Evolutionary conservation across 345 rosid species (phyloP).

Genomic region (Brassica nigra): DNA sequence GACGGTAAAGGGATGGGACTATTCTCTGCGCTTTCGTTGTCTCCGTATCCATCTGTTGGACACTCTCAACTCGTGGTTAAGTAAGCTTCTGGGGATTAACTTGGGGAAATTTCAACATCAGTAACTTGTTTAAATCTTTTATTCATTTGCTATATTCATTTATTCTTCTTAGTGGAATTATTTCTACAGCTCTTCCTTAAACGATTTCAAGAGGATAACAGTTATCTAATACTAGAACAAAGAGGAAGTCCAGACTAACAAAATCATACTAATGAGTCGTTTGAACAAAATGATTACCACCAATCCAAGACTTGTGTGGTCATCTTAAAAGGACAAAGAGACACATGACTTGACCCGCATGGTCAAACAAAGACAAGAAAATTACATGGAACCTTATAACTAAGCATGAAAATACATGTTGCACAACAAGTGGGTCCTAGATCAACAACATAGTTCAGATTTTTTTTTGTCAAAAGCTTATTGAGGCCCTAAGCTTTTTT

Average conservation of each 20-base stretch:
- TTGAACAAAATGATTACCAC: not conserved
- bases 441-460: no score
- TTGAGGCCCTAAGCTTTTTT: no score
- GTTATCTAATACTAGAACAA: not conserved
- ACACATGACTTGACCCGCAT: no score
- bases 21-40: conserved; percentile 67
- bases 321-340: not conserved
- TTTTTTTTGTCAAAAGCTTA: no score
- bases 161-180: not conserved
- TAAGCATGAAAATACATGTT: no score
- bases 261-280: not conserved
- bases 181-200: not conserved
- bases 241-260: not conserved
- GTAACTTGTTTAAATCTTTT: no score
- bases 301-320: not conserved
- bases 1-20: conserved; percentile 59
- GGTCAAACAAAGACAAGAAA: no score
- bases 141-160: not conserved
- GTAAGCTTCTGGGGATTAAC: conserved; percentile 18
- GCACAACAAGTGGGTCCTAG: no score
- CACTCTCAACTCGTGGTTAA: conserved; percentile 45
- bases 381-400: no score
- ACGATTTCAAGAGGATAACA: not conserved
- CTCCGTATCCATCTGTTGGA: conserved; percentile 57
- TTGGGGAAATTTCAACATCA: not conserved